Evolutionary conservation across 371 early-diverging fungal species (phyloP).

Genomic region (Capniomyces stellatus): DNA sequence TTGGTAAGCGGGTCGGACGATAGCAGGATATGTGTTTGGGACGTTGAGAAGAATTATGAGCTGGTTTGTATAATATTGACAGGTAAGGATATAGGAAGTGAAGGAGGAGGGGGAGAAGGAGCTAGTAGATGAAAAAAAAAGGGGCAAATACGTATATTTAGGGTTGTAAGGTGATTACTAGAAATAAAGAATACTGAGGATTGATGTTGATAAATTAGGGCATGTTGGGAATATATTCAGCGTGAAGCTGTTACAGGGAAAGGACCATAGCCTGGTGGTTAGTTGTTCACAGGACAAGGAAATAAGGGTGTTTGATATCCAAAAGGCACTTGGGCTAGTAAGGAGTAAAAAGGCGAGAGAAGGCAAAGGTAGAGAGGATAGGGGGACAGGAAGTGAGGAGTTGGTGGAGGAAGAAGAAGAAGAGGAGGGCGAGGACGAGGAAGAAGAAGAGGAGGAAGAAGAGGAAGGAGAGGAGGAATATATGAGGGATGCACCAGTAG

Average conservation of each 20-base stretch:
- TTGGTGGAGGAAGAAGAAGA: too few species aligned
- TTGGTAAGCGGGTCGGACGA: constrained; percentile 51
- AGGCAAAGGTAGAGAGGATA: too few species aligned
- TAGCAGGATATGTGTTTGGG: constrained; percentile 35
- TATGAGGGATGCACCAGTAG: too few species aligned
- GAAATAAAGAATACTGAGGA: background rate
- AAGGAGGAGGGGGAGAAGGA: too few species aligned
- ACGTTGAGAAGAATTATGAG: constrained; percentile 11
- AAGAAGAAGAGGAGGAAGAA: too few species aligned
- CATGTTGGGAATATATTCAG: constrained; percentile 60
- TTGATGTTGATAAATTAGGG: constrained; percentile 19
- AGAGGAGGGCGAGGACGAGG: too few species aligned
- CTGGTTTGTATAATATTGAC: constrained; percentile 20
- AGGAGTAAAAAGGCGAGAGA: too few species aligned
- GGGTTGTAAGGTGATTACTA: background rate
- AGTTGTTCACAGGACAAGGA: constrained; percentile 49
- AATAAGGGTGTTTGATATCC: constrained; percentile 42
- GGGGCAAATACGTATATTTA: background rate
- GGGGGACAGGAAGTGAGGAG: too few species aligned
- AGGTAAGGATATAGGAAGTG: too few species aligned
- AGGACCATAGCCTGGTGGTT: constrained; percentile 37
- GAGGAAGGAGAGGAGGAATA: too few species aligned
- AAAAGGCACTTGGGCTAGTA: constrained; percentile 4
- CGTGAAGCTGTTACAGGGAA: constrained; percentile 45
- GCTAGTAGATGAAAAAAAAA: too few species aligned